Conservation (phyloP, 805 yeast species). For the Candida ficus region DNA sequence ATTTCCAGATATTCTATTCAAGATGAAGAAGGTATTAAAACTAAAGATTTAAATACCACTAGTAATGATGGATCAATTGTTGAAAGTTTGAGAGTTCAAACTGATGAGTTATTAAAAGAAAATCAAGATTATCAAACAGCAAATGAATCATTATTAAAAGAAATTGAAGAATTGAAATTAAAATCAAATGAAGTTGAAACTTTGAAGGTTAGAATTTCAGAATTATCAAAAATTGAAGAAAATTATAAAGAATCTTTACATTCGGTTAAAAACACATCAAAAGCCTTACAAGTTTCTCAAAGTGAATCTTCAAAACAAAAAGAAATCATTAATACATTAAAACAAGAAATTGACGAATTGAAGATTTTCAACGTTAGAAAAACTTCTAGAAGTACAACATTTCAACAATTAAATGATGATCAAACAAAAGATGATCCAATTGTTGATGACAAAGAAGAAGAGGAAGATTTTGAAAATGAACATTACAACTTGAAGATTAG, state of each 20-base stretch:
- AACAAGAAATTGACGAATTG: conserved; percentile 66
- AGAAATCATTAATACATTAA: conserved; percentile 47
- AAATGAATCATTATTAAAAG: conserved; percentile 29
- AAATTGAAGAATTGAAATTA: conserved; percentile 27
- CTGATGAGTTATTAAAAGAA: conserved; percentile 48
- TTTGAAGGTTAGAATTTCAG: conserved; percentile 27
- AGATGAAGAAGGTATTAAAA: conserved; percentile 12
- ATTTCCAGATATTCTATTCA: conserved; percentile 22
- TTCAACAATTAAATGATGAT: conserved; percentile 21
- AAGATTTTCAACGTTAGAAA: conserved; percentile 45
- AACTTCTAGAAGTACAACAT: conserved; percentile 23
- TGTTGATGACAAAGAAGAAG: conserved; percentile 26
- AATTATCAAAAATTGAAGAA: conserved; percentile 44
- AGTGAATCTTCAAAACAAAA: conserved; percentile 62
- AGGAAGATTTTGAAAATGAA: conserved; percentile 34
- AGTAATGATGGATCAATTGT: conserved; percentile 12
- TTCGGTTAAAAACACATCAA: conserved; percentile 67
- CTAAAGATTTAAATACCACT: conserved; percentile 1
- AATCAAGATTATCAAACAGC: conserved; percentile 37
- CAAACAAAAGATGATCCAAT: conserved; percentile 24
- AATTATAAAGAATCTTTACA: conserved; percentile 69
- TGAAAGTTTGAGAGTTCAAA: conserved; percentile 43
- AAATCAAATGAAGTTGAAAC: conserved; percentile 24
- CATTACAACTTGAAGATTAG: conserved; percentile 72
- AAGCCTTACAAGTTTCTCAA: conserved; percentile 70